Evolutionary conservation across 2,329 filamentous ascomycete species (phyloP), one percentile per base, ranked within the genome.

Genomic region (Hymenoscyphus occultus): DNA sequence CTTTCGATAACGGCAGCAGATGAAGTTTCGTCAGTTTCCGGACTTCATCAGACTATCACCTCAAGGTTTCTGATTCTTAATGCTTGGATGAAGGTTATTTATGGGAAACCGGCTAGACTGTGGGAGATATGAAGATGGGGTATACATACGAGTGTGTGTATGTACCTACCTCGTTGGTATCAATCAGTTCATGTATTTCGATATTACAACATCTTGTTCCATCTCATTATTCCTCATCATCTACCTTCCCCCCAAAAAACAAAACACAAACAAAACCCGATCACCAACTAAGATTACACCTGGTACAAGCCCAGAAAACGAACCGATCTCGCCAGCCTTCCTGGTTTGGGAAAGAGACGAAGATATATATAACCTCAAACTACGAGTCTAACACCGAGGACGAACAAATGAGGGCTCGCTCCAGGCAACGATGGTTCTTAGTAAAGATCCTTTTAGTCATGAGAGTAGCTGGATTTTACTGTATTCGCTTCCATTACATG

Each of bases 401-500:
- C 4, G 42, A 19, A 48, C 16, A 51, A 57, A 16, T 1, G 54
- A 57, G 10, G n/a, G 7, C 1, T 6, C 28, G 28, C 28, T 22
- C 16, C 19, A 1, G 5, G 6, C 54, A 9, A 13, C 13, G 1
- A 57, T 13, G 7, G 2, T 57, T 35, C 54, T 57, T 7, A 57
- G 31, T 13, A 28, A 57, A 16, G 54, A 57, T 19, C 54, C 54
- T 3, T 39, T 57, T n/a, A 74, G 77, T 22, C 78, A 68, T 32
- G 75, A 74, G 59, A 67, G 71, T 12, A 79, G 77, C 45, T 73
- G 71, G 14, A 71, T 72, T 1, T 39, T 79, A 28, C 28, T 3
- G 28, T 28, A 1, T 79, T 79, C 57, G 71, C 78, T 28, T 77
- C 76, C 0, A 76, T 80, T 12, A 76, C 28, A 28, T 28, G 64